Conservation (phyloP, 768 basidiomycete species). For the Russula sp. region DNA sequence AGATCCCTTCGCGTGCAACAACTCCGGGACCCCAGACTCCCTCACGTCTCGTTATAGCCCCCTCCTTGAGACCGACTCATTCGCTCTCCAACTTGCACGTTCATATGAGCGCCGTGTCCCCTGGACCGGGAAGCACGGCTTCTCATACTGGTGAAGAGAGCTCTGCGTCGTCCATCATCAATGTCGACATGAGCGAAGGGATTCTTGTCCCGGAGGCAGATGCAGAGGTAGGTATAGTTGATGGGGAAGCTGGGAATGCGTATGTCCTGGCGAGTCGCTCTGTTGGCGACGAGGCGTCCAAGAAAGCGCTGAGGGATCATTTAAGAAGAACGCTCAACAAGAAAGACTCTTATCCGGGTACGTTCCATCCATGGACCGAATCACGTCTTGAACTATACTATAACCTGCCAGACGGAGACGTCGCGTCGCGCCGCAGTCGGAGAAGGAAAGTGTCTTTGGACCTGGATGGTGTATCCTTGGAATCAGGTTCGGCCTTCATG, state of each 20-base stretch:
- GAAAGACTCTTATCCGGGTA: constrained; percentile 47
- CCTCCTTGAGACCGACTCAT: constrained; percentile 44
- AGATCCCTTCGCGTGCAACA: constrained; percentile 34
- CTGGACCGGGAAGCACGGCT: not conserved
- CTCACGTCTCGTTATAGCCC: constrained; percentile 49
- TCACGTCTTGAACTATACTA: not conserved
- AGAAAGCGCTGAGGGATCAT: constrained; percentile 63
- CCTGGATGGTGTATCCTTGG: constrained; percentile 22
- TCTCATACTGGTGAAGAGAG: constrained; percentile 19
- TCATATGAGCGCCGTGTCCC: constrained; percentile 30
- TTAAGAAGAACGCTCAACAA: constrained; percentile 59
- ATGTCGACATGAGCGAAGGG: constrained; percentile 59
- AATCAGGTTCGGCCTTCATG: not conserved
- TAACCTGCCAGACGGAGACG: constrained; percentile 10
- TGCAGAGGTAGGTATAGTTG: constrained; percentile 49
- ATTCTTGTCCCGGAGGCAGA: constrained; percentile 69
- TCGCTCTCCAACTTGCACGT: constrained; percentile 55
- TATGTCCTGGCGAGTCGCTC: constrained; percentile 39
- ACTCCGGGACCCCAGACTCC: constrained; percentile 40
- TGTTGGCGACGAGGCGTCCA: constrained; percentile 49
- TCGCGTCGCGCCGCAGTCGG: constrained; percentile 21
- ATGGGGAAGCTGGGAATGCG: constrained; percentile 48
- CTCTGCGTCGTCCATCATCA: constrained; percentile 65
- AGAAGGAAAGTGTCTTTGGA: constrained; percentile 18
- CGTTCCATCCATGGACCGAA: constrained; percentile 8